Conservation (phyloP, 164 flowering plant genomes). For the Kingdonia uniflora region DNA sequence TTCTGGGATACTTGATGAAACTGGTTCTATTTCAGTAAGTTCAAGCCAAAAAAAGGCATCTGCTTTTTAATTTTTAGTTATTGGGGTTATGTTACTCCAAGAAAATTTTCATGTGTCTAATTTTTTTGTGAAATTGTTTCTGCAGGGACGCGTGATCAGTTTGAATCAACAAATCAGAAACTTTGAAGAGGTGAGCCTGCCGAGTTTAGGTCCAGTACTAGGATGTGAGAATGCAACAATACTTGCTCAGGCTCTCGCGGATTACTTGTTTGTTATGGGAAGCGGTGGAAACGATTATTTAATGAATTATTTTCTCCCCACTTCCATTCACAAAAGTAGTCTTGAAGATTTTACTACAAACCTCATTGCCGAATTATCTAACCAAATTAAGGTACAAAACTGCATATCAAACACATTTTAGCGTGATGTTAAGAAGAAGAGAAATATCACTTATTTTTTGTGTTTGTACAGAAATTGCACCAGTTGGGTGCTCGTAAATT, state of each 20-base stretch:
- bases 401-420: not conserved
- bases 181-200: constrained; percentile 37
- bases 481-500: constrained; percentile 50
- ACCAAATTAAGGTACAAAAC: constrained; percentile 35
- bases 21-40: constrained; percentile 27
- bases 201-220: constrained; percentile 24
- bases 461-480: constrained; percentile 42
- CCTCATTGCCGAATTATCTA: constrained; percentile 24
- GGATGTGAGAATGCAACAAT: constrained; percentile 6
- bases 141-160: constrained; percentile 38
- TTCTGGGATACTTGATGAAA: constrained; percentile 52
- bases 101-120: no score
- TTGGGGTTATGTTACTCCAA: no score
- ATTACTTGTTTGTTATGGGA: constrained; percentile 45
- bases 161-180: constrained; percentile 40
- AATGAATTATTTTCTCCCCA: constrained; percentile 35
- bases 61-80: no score
- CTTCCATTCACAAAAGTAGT: constrained; percentile 11
- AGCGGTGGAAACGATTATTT: constrained; percentile 55
- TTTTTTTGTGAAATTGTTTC: no score
- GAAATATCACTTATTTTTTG: not conserved
- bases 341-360: constrained; percentile 36
- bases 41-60: no score
- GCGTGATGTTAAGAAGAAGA: no score
- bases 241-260: constrained; percentile 6